phyloP scores from a whole-genome alignment of 352 stramenopile species.

The Phytophthora ramorum region DNA sequence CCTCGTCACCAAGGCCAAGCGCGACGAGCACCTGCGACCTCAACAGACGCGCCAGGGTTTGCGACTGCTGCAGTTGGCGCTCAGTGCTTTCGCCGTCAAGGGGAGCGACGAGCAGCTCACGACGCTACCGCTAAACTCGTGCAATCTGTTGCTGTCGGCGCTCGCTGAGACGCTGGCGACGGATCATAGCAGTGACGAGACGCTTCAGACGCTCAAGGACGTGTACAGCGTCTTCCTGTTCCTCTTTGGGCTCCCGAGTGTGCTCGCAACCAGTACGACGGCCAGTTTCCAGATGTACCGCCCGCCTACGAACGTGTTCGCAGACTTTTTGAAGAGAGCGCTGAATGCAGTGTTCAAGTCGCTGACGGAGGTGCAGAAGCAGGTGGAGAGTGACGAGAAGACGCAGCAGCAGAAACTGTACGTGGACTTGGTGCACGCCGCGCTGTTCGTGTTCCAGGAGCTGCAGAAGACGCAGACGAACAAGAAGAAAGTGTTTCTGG shows the following conservation, averaged over 20 bases:
- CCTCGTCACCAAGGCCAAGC: conserved; percentile 63
- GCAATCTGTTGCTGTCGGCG: conserved; percentile 74
- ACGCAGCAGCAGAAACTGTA: conserved; percentile 26
- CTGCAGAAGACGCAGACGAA: conserved; percentile 87
- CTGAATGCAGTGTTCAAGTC: conserved; percentile 42
- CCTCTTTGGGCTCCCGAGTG: conserved; percentile 61
- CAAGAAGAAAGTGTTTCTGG: conserved; percentile 89
- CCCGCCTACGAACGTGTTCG: conserved; percentile 80
- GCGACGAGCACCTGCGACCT: conserved; percentile 33
- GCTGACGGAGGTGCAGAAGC: conserved; percentile 2
- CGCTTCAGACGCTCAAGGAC: conserved; percentile 47
- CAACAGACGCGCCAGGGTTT: conserved; percentile 53
- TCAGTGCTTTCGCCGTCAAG: conserved; percentile 49
- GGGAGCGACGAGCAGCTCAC: conserved; percentile 40
- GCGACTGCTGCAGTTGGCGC: conserved; percentile 59
- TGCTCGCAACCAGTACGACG: conserved; percentile 7
- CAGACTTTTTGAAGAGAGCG: conserved; percentile 68
- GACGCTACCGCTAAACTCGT: conserved; percentile 68
- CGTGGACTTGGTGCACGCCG: conserved; percentile 52
- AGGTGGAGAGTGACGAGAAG: background rate
- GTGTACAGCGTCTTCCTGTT: conserved; percentile 70
- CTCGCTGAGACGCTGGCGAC: conserved; percentile 70
- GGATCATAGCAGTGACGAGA: conserved; percentile 16
- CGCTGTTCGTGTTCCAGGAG: conserved; percentile 78
- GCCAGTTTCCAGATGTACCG: conserved; percentile 80